Percentiles rank a stretch among this genome's conserved stretches.
Conservation (phyloP, 495 filamentous ascomycete genomes). For the Hapsidospora chrysogenum region DNA sequence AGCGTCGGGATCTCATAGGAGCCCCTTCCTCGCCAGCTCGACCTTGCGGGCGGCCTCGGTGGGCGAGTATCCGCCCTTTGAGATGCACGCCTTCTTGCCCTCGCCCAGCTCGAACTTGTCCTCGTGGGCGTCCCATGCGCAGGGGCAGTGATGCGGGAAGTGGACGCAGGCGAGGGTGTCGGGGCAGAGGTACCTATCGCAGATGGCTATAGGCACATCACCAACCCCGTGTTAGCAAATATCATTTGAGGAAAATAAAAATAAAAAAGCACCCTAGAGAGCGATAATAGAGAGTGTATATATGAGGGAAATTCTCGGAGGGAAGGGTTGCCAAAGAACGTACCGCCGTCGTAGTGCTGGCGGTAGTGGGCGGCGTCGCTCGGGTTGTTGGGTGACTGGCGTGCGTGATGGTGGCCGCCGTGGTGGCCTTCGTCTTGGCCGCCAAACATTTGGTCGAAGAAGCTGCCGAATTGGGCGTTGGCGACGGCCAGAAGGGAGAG, state of each 20-base stretch:
- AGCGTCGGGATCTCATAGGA: no score
- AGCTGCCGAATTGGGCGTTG: slow-evolving; percentile 58
- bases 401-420: slow-evolving; percentile 43
- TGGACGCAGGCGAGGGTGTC: slow-evolving; percentile 79
- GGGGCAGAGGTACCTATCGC: slow-evolving; percentile 83
- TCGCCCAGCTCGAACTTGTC: slow-evolving; percentile 82
- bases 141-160: slow-evolving; percentile 90
- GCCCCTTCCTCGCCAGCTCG: slow-evolving; percentile 66
- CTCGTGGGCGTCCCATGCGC: slow-evolving; percentile 60
- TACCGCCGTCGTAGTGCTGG: slow-evolving; percentile 38
- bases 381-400: slow-evolving; percentile 54
- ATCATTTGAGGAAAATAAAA: not conserved
- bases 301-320: no score
- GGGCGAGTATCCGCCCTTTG: slow-evolving; percentile 62
- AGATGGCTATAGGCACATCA: slow-evolving; percentile 31
- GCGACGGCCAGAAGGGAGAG: slow-evolving; percentile 14
- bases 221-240: not conserved
- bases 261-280: not conserved
- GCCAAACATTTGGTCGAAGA: slow-evolving; percentile 70
- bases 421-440: slow-evolving; percentile 36
- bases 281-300: no score
- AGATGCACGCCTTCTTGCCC: slow-evolving; percentile 64
- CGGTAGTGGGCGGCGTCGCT: slow-evolving; percentile 69
- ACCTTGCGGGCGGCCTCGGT: slow-evolving; percentile 63
- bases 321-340: not conserved